Evolutionary conservation across 139 green algal species (phyloP), one percentile per base, ranked within the genome.

Genomic region (Chlorella vulgaris): DNA sequence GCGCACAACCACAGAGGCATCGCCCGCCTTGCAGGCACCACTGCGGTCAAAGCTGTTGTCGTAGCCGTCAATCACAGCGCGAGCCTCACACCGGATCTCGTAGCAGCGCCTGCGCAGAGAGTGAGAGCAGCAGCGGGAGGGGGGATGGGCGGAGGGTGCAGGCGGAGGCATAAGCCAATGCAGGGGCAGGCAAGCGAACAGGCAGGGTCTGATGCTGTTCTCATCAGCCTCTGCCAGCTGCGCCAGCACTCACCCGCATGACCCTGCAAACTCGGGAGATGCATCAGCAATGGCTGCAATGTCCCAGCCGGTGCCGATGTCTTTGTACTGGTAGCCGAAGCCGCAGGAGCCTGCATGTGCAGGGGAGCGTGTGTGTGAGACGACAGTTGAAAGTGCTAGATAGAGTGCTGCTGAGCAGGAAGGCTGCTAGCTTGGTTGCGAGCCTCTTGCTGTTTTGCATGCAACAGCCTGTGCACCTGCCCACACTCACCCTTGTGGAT

Each of bases 31-130:
- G 60, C 71, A 47, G 70, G 40, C 19, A 38, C 65, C 21, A 61
- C n/a, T 38, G 28, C 24, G 35, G 76, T 39, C 19, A 65, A 65
- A 65, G 67, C 79, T 80, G 7, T 80, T 73, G 67, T 74, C 76
- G 3, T 76, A 76, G 62, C 71, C 67, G 71, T 88, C 84, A 7
- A 42, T 80, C 8, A 85, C 69, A 21, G 42, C 33, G 66, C 55
- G 67, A 0, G 42, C 40, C 15, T 77, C 26, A 71, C 84, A 88
- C 24, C 51, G 67, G 35, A 88, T 70, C 69, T 88, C 78, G 51
- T 77, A 88, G 70, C 84, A 88, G n/a, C 79, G 69, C 28, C 79
- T 79, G 79, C 67, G 35, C 13, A 21, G 18, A 65, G 55, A n/a
- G 18, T 31, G n/a, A 62, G 42, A 7, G n/a, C 35, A 51, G 69